These are phyloP conservation scores for Aleurites moluccanus DNA, from an alignment of 441 rosid species.

Conservation along the genomic window DNA sequence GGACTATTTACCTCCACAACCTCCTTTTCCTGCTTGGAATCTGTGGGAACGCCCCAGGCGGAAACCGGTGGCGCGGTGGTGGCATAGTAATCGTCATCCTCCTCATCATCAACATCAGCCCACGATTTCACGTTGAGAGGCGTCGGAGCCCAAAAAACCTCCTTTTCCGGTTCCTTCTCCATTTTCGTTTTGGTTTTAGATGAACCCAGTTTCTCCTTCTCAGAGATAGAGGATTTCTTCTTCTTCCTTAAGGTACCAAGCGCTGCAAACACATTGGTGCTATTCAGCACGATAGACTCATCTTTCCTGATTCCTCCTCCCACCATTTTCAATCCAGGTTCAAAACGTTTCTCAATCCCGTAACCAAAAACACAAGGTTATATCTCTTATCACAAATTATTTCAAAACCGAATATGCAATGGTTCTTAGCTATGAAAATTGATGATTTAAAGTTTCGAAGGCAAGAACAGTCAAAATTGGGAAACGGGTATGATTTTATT, in stretches of 20 bases:
- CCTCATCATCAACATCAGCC: conserved; percentile 82
- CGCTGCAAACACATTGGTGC: conserved; percentile 80
- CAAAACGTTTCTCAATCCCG: not conserved
- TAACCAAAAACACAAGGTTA: not conserved
- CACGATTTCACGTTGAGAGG: conserved; percentile 66
- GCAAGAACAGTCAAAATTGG: too few relatives aligned
- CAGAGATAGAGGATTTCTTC: conserved; percentile 53
- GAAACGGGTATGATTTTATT: too few relatives aligned
- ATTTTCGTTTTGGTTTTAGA: conserved; percentile 31
- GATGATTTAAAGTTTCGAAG: too few relatives aligned
- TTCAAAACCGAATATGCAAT: not conserved
- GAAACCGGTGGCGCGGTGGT: conserved; percentile 58
- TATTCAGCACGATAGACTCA: conserved; percentile 62
- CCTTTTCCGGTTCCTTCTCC: conserved; percentile 41
- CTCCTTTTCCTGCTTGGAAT: conserved; percentile 34
- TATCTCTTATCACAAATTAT: not conserved
- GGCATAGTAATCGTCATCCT: conserved; percentile 78
- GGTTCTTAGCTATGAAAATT: too few relatives aligned
- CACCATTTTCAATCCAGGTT: not conserved
- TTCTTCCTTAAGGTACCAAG: conserved; percentile 72
- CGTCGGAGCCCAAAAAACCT: conserved; percentile 69
- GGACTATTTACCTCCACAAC: conserved; percentile 40
- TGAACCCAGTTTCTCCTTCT: conserved; percentile 32
- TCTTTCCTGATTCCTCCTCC: conserved; percentile 33
- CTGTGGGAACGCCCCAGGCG: conserved; percentile 46